Evolutionary conservation across 305 asterid genomes (phyloP).

Genomic region (Rubia tinctorum): DNA sequence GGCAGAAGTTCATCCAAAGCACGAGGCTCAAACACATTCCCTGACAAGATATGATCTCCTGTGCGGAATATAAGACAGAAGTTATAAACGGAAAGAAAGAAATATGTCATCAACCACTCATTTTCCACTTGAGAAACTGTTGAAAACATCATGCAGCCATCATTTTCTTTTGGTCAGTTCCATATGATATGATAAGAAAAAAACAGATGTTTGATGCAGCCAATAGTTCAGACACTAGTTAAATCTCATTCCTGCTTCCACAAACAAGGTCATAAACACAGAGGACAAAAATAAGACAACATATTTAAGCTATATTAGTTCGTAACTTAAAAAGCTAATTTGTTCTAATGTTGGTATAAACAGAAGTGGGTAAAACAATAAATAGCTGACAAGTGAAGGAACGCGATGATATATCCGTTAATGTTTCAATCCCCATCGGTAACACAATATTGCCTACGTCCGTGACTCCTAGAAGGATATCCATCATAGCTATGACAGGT

Average conservation of each 20-base stretch:
- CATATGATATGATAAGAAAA: not conserved
- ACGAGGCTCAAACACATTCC: conserved; percentile 95
- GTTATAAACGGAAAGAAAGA: not conserved
- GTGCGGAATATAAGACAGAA: conserved; percentile 14
- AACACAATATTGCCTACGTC: too few relatives aligned
- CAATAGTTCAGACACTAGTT: not conserved
- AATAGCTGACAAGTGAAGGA: too few relatives aligned
- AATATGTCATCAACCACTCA: not conserved
- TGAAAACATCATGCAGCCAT: not conserved
- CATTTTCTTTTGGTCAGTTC: not conserved
- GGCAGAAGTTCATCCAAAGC: conserved; percentile 96
- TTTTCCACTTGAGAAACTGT: not conserved
- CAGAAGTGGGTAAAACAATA: too few relatives aligned
- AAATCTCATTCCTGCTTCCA: not conserved
- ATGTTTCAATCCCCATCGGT: too few relatives aligned
- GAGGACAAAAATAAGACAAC: too few relatives aligned
- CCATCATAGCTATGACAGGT: too few relatives aligned
- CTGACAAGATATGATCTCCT: conserved; percentile 98
- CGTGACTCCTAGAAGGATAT: too few relatives aligned
- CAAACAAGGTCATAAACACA: not conserved
- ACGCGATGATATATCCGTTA: too few relatives aligned
- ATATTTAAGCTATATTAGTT: too few relatives aligned
- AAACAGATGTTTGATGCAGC: not conserved
- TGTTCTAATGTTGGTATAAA: too few relatives aligned
- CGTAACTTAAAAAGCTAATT: too few relatives aligned